Conservation (phyloP, 2,329 filamentous ascomycete genomes). For the Penicillium italicum region DNA sequence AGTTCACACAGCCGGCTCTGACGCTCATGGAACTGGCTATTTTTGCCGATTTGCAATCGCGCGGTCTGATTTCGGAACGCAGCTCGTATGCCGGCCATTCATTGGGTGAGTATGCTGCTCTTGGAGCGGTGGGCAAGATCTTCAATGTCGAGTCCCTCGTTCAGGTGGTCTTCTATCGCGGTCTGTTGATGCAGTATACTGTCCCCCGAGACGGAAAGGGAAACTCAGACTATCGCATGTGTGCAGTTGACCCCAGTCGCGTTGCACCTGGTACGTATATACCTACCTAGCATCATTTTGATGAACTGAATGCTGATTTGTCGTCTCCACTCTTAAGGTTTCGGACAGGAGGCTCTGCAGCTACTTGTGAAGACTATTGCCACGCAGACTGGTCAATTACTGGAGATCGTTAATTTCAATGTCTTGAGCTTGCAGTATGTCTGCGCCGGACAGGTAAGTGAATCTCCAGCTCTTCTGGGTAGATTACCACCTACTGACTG, state of each 20-base stretch:
- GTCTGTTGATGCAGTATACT: background rate
- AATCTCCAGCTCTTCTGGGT: background rate
- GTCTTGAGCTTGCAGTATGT: slow-evolving; percentile 65
- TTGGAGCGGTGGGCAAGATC: too few relatives aligned
- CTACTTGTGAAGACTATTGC: too few relatives aligned
- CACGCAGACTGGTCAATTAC: slow-evolving; percentile 42
- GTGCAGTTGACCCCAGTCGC: background rate
- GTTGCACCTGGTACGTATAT: background rate
- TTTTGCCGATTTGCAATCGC: slow-evolving; percentile 58
- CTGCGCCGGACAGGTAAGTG: slow-evolving; percentile 55
- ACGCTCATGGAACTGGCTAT: slow-evolving; percentile 73
- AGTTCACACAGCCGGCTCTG: slow-evolving; percentile 93
- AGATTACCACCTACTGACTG: background rate
- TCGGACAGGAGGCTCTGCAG: slow-evolving; percentile 45
- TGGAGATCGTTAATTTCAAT: slow-evolving; percentile 96
- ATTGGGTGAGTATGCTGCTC: background rate
- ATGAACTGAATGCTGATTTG: too few relatives aligned
- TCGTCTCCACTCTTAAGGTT: background rate
- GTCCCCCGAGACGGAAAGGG: background rate
- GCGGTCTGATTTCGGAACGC: slow-evolving; percentile 63
- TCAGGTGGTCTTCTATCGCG: background rate
- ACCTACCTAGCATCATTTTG: too few relatives aligned
- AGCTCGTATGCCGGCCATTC: background rate
- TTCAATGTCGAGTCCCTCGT: too few relatives aligned
- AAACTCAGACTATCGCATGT: background rate